Evolutionary conservation across 306 rosid genomes (phyloP).

Genomic region (Castanea crenata): DNA sequence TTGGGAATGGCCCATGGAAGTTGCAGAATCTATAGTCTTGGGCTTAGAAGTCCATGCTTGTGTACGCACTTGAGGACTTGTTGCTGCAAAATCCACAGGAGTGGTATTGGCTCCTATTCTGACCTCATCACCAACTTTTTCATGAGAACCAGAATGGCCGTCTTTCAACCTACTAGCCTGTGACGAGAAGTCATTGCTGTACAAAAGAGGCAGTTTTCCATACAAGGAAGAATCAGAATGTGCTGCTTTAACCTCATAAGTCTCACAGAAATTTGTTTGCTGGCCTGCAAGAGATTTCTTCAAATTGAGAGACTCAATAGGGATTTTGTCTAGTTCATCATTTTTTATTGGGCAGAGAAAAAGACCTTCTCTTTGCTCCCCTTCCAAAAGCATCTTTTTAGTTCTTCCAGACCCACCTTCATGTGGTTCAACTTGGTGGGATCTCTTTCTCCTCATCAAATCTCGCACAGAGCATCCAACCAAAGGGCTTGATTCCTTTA

Average conservation of each 20-base stretch:
- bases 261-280: slow-evolving; percentile 26
- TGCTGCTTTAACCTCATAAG: slow-evolving; percentile 28
- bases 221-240: slow-evolving; percentile 30
- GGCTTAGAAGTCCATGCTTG: slow-evolving; percentile 17
- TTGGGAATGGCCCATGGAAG: too few species aligned
- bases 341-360: slow-evolving; percentile 30
- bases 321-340: slow-evolving; percentile 24
- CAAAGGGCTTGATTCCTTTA: too few species aligned
- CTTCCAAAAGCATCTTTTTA: slow-evolving; percentile 17
- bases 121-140: slow-evolving; percentile 9
- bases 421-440: too few species aligned
- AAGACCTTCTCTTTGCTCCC: slow-evolving; percentile 31
- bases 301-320: slow-evolving; percentile 14
- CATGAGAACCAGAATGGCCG: slow-evolving; percentile 33
- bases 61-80: slow-evolving; percentile 23
- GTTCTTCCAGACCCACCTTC: too few species aligned
- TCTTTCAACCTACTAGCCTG: slow-evolving; percentile 28
- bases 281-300: slow-evolving; percentile 24
- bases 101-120: slow-evolving; percentile 15
- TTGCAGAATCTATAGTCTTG: not conserved
- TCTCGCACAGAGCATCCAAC: too few species aligned
- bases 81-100: slow-evolving; percentile 12
- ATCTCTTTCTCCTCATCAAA: too few species aligned
- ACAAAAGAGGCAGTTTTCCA: slow-evolving; percentile 32
- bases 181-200: slow-evolving; percentile 30